Percentiles rank a stretch among this genome's conserved stretches.
These are phyloP conservation scores for Phytophthora macrochlamydospora DNA, from an alignment of 352 stramenopile species.

Conservation along the genomic window DNA sequence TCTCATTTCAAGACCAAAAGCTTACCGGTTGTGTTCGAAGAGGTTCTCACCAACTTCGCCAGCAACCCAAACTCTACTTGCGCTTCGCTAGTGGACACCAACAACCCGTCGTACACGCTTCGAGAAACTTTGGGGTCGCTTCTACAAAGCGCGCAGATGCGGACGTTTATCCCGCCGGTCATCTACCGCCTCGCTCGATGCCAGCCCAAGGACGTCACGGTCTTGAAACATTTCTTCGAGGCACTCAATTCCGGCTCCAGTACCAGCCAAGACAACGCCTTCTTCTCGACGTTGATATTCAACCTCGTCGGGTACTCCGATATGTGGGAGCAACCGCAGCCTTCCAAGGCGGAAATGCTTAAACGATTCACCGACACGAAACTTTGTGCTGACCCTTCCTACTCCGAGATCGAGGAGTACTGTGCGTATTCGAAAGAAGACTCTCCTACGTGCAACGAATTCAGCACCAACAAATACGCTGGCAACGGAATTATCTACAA, in stretches of 20 bases:
- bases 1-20: constrained; percentile 10
- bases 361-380: constrained; percentile 16
- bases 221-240: constrained; percentile 19
- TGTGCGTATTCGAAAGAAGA: constrained; percentile 46
- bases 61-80: constrained; percentile 19
- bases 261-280: constrained; percentile 14
- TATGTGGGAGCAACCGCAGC: constrained; percentile 38
- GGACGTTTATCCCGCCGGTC: constrained; percentile 32
- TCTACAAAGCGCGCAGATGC: constrained; percentile 12
- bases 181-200: constrained; percentile 34
- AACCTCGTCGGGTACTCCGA: constrained; percentile 43
- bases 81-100: not conserved
- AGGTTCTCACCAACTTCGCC: constrained; percentile 10
- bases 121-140: constrained; percentile 25
- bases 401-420: constrained; percentile 31
- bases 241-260: not conserved
- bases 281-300: constrained; percentile 36
- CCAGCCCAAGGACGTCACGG: constrained; percentile 9
- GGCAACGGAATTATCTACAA: constrained; percentile 28
- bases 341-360: not conserved
- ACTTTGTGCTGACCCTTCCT: constrained; percentile 14
- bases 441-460: constrained; percentile 20
- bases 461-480: constrained; percentile 7
- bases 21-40: constrained; percentile 3
- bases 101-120: constrained; percentile 14